phyloP scores from a whole-genome alignment of 1,139 yeast genomes.

The Yamadazyma pseudoaaseri region DNA sequence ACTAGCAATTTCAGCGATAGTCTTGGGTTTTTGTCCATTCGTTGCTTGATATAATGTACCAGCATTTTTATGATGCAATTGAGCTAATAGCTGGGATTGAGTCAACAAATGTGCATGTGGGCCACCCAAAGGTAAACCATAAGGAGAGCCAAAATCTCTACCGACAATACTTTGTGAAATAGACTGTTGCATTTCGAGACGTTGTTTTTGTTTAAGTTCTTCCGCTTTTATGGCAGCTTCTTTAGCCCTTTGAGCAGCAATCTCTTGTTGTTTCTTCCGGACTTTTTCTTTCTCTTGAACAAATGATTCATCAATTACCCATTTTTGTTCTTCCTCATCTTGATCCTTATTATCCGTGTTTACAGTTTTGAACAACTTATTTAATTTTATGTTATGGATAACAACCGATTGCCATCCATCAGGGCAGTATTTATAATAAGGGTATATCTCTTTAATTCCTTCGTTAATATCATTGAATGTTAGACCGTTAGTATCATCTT shows the following conservation, averaged over 20 bases:
- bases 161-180: conserved; percentile 27
- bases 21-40: conserved; percentile 33
- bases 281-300: conserved; percentile 78
- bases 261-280: conserved; percentile 66
- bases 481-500: conserved; percentile 66
- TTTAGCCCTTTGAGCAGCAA: conserved; percentile 56
- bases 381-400: conserved; percentile 80
- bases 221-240: conserved; percentile 56
- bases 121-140: conserved; percentile 21
- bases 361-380: conserved; percentile 74
- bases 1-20: conserved; percentile 57
- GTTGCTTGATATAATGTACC: conserved; percentile 3
- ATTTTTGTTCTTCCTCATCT: conserved; percentile 89
- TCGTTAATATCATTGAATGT: conserved; percentile 83
- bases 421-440: conserved; percentile 88
- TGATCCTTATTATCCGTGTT: conserved; percentile 29
- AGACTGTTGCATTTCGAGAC: conserved; percentile 31
- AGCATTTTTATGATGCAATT: conserved; percentile 20
- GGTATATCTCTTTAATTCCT: conserved; percentile 82
- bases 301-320: conserved; percentile 86
- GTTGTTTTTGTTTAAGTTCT: conserved; percentile 45
- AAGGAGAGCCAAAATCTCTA: conserved; percentile 26
- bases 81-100: conserved; percentile 25
- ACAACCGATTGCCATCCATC: conserved; percentile 98
- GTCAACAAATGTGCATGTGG: conserved; percentile 18